Conservation (phyloP, 768 basidiomycete genomes). For the Hortiboletus flavorubellus region DNA sequence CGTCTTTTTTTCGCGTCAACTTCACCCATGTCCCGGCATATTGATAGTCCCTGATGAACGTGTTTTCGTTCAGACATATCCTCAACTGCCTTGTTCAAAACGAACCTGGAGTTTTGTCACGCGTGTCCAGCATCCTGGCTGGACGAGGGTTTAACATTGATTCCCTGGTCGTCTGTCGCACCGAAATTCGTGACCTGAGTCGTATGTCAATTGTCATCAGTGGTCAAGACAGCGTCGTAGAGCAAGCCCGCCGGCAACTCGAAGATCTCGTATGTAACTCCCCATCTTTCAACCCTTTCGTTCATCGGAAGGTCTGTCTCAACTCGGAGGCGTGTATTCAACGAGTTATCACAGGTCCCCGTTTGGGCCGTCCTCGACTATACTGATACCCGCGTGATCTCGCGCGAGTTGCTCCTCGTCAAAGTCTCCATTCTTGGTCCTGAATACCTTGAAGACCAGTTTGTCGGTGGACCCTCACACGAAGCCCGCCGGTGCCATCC, state of each 20-base stretch:
- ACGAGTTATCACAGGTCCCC: slow-evolving; percentile 62
- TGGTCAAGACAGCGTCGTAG: slow-evolving; percentile 96
- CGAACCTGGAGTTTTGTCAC: slow-evolving; percentile 97
- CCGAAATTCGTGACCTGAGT: slow-evolving; percentile 94
- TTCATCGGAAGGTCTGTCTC: background rate
- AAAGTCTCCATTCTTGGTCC: slow-evolving; percentile 98
- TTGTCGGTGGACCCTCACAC: slow-evolving; percentile 80
- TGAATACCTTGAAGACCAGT: slow-evolving; percentile 93
- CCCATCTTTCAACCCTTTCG: background rate
- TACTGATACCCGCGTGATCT: slow-evolving; percentile 86
- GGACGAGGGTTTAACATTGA: slow-evolving; percentile 99
- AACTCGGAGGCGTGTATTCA: background rate
- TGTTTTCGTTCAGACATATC: slow-evolving; percentile 62
- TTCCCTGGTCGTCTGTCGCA: slow-evolving; percentile 95
- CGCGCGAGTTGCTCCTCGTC: slow-evolving; percentile 90
- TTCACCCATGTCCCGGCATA: background rate
- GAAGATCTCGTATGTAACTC: slow-evolving; percentile 81
- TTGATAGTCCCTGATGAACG: slow-evolving; percentile 2
- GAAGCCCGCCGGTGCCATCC: slow-evolving; percentile 52
- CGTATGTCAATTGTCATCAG: slow-evolving; percentile 97
- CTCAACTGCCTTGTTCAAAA: slow-evolving; percentile 99
- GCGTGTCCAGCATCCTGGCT: slow-evolving; percentile 95
- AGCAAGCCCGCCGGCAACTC: slow-evolving; percentile 92
- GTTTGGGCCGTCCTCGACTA: slow-evolving; percentile 99
- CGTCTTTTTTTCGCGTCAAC: background rate